These are phyloP conservation scores for Fusarium tricinctum DNA, from an alignment of 2,329 filamentous ascomycete species.

Conservation along the genomic window DNA sequence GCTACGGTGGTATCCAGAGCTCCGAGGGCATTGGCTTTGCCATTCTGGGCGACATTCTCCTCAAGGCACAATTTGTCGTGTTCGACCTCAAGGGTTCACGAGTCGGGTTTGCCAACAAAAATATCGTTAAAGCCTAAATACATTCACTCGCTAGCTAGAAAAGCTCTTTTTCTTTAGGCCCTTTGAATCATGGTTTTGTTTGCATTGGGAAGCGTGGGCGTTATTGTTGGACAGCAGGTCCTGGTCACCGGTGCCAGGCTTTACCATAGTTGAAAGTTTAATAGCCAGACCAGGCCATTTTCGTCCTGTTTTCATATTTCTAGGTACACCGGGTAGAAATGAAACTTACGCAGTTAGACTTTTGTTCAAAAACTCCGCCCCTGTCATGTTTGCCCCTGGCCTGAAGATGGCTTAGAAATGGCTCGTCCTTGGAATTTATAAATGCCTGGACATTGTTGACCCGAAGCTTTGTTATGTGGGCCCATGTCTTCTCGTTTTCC, in stretches of 20 bases:
- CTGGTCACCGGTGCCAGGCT: conserved; percentile 19
- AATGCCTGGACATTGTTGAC: neutral
- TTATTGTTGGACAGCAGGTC: conserved; percentile 19
- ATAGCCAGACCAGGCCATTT: conserved; percentile 17
- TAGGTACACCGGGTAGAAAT: neutral
- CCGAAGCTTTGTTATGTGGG: neutral
- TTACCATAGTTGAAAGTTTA: conserved; percentile 34
- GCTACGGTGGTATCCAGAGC: conserved; percentile 58
- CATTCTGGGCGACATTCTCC: conserved; percentile 58
- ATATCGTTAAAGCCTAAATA: conserved; percentile 20
- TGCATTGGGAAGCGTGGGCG: conserved; percentile 44
- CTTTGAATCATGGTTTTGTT: conserved; percentile 8
- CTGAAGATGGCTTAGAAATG: neutral
- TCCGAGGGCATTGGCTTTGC: conserved; percentile 55
- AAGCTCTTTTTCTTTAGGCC: neutral
- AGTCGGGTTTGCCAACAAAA: conserved; percentile 59
- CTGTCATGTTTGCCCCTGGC: conserved; percentile 7
- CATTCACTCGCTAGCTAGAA: neutral
- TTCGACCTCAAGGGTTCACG: conserved; percentile 53
- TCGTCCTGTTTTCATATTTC: neutral
- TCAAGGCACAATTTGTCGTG: conserved; percentile 62
- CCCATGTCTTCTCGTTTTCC: neutral
- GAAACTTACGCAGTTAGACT: conserved; percentile 13
- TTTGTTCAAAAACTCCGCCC: neutral
- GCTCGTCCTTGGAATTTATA: conserved; percentile 12